Base-by-base conservation (phyloP, 441 rosid species). In the Pelargonium fulgidum region DNA sequence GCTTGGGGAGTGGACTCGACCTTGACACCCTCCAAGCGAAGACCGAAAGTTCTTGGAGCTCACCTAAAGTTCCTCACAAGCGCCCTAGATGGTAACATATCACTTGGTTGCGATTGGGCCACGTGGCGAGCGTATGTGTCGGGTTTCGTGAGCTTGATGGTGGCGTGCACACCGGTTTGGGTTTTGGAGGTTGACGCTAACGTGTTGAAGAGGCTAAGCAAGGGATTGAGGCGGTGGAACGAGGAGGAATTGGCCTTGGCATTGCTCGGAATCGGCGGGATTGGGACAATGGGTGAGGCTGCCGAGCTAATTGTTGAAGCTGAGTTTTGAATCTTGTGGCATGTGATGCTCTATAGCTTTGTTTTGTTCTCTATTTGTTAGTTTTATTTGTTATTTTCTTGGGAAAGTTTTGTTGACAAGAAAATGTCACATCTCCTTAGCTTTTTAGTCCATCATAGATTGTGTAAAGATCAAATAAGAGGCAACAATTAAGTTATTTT, bases 1-100 rank as follows among this genome's bases (percentile, higher is more conserved):
- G 96, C 97, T 1, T 95, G 99, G 98, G 99, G 99, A 9, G 80
- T 91, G 54, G 96, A 89, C 79, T 86, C 91, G 0, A 73, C 81
- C 14, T 76, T 88, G 26, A 82, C 86, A 10, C 81, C 89, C 41
- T 87, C 95, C 5, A 88, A 82, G 76, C 83, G 89, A n/a, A 79
- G 97, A 70, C 81, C 85, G 6, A 83, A 69, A 73, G 87, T 87
- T 69, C 81, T 95, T 56, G 83, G 80, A 59, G 59, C 79, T 67
- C 98, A 95, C 82, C 70, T 95, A 63, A 93, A 89, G 75, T 92
- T 90, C 78, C 74, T 92, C 22, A 95, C 96, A 2, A 90, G 93
- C 62, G 91, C 89, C 7, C 71, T 95, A 36, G 91, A 95, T 58
- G 97, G 99, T 70, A 92, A 90, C 75, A 85, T 92, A 77, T 87